Base-by-base conservation (phyloP, 1,284 basidiomycete species). In the Trichosporon coremiiforme region DNA sequence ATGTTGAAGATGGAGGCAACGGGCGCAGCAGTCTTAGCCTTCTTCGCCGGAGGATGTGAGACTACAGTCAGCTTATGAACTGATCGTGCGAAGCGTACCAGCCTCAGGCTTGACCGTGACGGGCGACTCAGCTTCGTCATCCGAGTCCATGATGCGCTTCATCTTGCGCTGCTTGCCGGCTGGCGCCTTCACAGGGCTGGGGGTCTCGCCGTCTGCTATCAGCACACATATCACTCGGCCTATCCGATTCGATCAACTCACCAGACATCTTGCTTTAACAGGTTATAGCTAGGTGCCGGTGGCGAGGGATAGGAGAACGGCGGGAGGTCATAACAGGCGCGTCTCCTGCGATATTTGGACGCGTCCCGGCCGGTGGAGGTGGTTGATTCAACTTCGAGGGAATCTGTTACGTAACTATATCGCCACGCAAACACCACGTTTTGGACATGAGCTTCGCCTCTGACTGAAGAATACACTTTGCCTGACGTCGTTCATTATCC, bases 141-240 rank as follows among this genome's bases (percentile, higher is more conserved):
- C 90, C 0, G 90, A 91, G 57, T 88, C 85, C 4, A 90, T 77
- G 45, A 91, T 84, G 64, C 88, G 86, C 71, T 89, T 85, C 77
- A 87, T 88, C 83, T 91, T 90, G 7, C 80, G 70, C 62, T 65
- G 64, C 22, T 68, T 66, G 15, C 64, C 60, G 15, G 57, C 31
- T 13, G 68, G 64, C 8, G 57, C 57, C 68, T 75, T 79, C 36
- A 76, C 57, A 5, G 76, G 75, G 17, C 71, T 69, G 5, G 76
- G 75, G 13, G 69, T 69, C 25, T 75, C 77, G 33, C 62, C 47
- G 64, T 77, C 76, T 78, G 41, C 17, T 6, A 67, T 76, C 2
- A 74, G 68, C 68, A 33, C 1, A 2, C 36, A n/a, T 12, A 12
- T 9, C 47, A 9, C 7, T 8, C 22, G 0, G 15, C 1, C 3